A percentile compares a stretch with the other conserved stretches of the same genome.
Evolutionary conservation across 305 asterid genomes (phyloP).

Genomic region (Fraxinus paxiana): DNA sequence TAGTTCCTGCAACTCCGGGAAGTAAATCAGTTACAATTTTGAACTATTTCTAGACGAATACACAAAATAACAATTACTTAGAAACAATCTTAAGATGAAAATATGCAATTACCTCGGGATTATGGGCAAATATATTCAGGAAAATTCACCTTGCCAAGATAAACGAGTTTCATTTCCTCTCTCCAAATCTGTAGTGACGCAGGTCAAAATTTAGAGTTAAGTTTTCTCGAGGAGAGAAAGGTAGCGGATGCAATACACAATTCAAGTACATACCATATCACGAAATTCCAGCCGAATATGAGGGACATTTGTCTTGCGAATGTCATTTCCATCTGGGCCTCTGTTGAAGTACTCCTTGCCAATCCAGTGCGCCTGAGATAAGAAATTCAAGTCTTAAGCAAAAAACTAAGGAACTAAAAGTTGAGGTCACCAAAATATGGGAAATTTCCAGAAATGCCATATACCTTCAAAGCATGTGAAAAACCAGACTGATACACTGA

Average conservation of each 20-base stretch:
- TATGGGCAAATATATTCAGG: slow-evolving; percentile 54
- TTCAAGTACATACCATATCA: slow-evolving; percentile 60
- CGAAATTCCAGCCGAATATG: slow-evolving; percentile 93
- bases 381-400: slow-evolving; percentile 2
- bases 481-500: slow-evolving; percentile 97
- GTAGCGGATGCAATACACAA: not conserved
- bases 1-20: slow-evolving; percentile 26
- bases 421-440: not conserved
- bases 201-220: not conserved
- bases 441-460: slow-evolving; percentile 11
- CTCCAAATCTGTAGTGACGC: slow-evolving; percentile 66
- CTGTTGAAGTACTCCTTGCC: slow-evolving; percentile 79
- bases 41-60: not conserved
- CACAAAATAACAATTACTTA: not conserved
- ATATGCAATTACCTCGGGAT: slow-evolving; percentile 26
- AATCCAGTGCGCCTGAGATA: slow-evolving; percentile 80
- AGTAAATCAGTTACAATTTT: not conserved
- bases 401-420: not conserved
- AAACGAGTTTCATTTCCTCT: slow-evolving; percentile 89
- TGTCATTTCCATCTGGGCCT: slow-evolving; percentile 94
- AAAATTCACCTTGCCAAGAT: slow-evolving; percentile 62
- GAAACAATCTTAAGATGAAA: not conserved
- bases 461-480: slow-evolving; percentile 85
- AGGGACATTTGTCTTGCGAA: slow-evolving; percentile 93
- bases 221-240: not conserved